A percentile compares a stretch with the other conserved stretches of the same genome.
phyloP scores from a whole-genome alignment of 164 flowering plant genomes.

The Vitis labrusca region DNA sequence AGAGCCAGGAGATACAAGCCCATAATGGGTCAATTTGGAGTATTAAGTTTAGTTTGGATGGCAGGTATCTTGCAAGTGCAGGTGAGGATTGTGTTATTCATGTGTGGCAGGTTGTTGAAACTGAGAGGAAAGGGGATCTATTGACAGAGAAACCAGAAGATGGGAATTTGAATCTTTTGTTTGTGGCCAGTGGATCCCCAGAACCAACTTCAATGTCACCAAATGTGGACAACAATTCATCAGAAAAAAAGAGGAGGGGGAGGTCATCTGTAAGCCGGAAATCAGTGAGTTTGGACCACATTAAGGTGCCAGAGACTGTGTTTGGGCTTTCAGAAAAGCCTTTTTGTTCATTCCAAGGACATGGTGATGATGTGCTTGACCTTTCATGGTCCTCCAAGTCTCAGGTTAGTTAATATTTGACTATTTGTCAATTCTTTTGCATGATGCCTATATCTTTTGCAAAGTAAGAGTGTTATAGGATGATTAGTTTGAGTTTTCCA shows the following conservation, averaged over 20 bases:
- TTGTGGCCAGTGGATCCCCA: constrained; percentile 67
- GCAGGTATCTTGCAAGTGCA: constrained; percentile 90
- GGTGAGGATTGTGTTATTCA: constrained; percentile 97
- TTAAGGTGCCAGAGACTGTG: constrained; percentile 72
- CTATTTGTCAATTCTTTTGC: neutral
- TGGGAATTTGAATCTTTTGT: constrained; percentile 45
- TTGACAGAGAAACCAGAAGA: constrained; percentile 71
- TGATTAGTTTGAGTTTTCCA: neutral
- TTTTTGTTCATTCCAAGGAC: constrained; percentile 84
- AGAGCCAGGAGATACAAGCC: constrained; percentile 87
- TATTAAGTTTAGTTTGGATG: constrained; percentile 93
- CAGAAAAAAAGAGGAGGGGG: constrained; percentile 76
- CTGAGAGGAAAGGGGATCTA: constrained; percentile 85
- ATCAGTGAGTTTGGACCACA: constrained; percentile 67
- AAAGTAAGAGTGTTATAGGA: neutral
- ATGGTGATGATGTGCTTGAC: constrained; percentile 88
- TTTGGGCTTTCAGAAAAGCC: constrained; percentile 92
- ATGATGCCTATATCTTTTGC: neutral
- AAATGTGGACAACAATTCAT: constrained; percentile 31
- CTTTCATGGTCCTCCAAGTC: constrained; percentile 98
- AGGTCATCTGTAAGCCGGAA: constrained; percentile 71
- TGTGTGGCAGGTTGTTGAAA: constrained; percentile 83
- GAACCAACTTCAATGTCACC: constrained; percentile 62
- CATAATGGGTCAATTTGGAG: constrained; percentile 97
- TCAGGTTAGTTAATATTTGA: constrained; percentile 57